Evolutionary conservation across 179 eudicot genomes (phyloP), one percentile per base, ranked within the genome.

Genomic region (Actinidia arguta): DNA sequence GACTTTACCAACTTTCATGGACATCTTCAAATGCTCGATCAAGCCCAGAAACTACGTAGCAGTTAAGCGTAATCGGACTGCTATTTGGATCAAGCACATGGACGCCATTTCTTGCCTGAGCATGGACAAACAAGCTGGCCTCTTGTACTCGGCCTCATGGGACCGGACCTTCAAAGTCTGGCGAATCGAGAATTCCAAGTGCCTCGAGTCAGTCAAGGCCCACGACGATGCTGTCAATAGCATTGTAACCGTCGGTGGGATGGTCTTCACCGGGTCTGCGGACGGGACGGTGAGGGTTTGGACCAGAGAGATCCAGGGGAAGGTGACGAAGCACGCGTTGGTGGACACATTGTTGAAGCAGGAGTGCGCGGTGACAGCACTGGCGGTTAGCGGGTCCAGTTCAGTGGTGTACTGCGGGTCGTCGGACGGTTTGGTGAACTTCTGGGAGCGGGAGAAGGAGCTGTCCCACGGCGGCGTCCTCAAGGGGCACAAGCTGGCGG

Each of bases 181-280:
- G 98, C 80, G 90, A 24, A 77, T 83, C 0, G 86, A 92, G 4
- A 85, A 88, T 31, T 92, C 91, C 44, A 93, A 89, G 64, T 93
- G 94, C 71, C 80, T 94, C 5, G 98, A 94, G 79, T 93, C 94
- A 16, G 90, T 94, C 16, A 72, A 89, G 3, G 98, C 96, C 7
- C 98, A 94, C 31, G 98, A 94, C 0, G 98, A 94, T 55, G 98
- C 96, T 0, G 94, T 94, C 1, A 94, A 94, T 42, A 87, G 94
- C 0, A 90, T 94, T 47, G 84, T 91, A 1, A 89, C 87, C 0
- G 85, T 75, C 4, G 86, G 85, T 1, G 93, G 92, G 4, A 80
- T 87, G 22, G 90, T 94, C 5, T 93, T 94, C 85, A 93, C 96
- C 0, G 98, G 98, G 4, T 94, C 96, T 0, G 98, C 98, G 0